Base-by-base conservation (phyloP, 495 filamentous ascomycete genomes). In the Aspergillus panamensis region DNA sequence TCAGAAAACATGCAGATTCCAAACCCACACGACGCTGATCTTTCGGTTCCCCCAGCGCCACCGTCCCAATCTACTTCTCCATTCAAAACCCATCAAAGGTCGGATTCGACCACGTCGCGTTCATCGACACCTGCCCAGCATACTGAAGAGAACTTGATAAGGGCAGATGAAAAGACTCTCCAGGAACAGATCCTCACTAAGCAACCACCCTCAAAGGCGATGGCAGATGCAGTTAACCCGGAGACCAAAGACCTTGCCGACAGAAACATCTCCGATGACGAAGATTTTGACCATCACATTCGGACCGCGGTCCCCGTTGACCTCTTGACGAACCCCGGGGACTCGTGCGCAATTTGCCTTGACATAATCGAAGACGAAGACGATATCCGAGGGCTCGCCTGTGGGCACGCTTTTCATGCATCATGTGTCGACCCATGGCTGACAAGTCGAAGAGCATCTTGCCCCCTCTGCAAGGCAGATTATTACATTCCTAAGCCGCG, bases 371-470 rank as follows among this genome's bases (percentile, higher is more conserved):
- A 98, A 66, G 91, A 96, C 50, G 87, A 97, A 65, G 94, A 97
- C 68, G 92, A 97, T 72, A 87, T 98, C 39, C 89, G 94, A 54
- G 94, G 94, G 25, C 74, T 98, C 40, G 91, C 90, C 61, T 98
- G 94, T 66, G 95, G 95, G 33, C 95, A 97, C 71, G 92, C 94
- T 59, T 99, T 99, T 81, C 94, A 99, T 73, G 90, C 91, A 48
- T 86, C 83, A 31, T 99, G 94, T 72, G 82, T 99, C 31, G 94
- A 99, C 66, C 95, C 95, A 12, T 98, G 94, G 94, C 76, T 98
- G 48, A 98, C 95, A 6, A 90, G 86, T 64, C 81, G 94, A 60
- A 84, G 92, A 58, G 94, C 94, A 19, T 97, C 94, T 71, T 99
- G 95, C 70, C 95, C 95, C 51, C 83, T 97, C 33, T 97, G 94